A percentile compares a stretch with the other conserved stretches of the same genome.
Evolutionary conservation across 2,329 filamentous ascomycete species (phyloP).

Genomic region (Colletotrichum melonis): DNA sequence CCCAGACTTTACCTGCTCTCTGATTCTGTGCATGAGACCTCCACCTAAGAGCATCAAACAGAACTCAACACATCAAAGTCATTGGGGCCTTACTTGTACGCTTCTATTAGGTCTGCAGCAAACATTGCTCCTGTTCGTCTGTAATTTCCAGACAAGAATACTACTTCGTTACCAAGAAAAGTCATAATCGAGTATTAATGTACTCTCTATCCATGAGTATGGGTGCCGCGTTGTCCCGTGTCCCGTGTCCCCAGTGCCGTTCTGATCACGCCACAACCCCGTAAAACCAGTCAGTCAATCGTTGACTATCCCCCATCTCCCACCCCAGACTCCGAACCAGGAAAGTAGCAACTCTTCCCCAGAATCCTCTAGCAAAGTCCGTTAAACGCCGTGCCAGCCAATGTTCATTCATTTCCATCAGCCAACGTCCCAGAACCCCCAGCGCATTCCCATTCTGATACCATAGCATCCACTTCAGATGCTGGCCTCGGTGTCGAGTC

Average conservation of each 20-base stretch:
- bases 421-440: background rate
- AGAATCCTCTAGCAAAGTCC: conserved; percentile 9
- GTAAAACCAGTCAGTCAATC: background rate
- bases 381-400: conserved; percentile 17
- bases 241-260: conserved; percentile 1
- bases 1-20: background rate
- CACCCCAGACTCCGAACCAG: conserved; percentile 12
- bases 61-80: background rate
- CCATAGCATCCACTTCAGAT: background rate
- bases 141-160: background rate
- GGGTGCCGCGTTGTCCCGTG: background rate
- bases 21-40: background rate
- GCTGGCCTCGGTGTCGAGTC: background rate
- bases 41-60: background rate
- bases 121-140: background rate
- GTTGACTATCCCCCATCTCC: background rate
- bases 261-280: conserved; percentile 13
- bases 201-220: conserved; percentile 26
- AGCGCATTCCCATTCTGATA: conserved; percentile 11
- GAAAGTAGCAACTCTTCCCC: background rate
- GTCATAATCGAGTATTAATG: conserved; percentile 30
- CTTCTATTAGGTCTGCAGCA: background rate
- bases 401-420: background rate
- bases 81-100: background rate
- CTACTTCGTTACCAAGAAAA: no score